Conservation (phyloP, 2,329 filamentous ascomycete genomes). For the Fusarium decemcellulare region DNA sequence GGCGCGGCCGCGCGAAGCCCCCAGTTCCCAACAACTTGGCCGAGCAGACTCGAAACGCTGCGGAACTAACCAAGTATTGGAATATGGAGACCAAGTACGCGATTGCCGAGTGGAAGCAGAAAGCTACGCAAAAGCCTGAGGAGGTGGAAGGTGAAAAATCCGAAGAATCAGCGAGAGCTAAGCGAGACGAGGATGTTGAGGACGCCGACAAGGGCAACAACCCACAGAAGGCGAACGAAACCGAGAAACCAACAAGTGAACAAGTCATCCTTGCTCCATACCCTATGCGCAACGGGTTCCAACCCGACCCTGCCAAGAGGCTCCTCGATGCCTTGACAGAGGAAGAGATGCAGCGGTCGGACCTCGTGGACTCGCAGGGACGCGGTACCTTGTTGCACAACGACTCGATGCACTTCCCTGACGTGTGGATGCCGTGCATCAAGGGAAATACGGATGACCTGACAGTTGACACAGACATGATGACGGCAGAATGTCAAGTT, state of each 20-base stretch:
- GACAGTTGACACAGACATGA: constrained; percentile 24
- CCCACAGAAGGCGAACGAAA: constrained; percentile 14
- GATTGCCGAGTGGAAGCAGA: constrained; percentile 61
- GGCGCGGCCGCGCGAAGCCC: constrained; percentile 60
- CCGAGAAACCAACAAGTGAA: constrained; percentile 26
- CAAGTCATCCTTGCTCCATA: constrained; percentile 50
- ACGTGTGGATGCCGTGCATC: constrained; percentile 61
- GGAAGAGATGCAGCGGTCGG: constrained; percentile 59
- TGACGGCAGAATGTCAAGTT: constrained; percentile 53
- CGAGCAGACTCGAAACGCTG: constrained; percentile 69
- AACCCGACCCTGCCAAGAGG: constrained; percentile 57
- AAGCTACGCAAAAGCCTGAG: constrained; percentile 59
- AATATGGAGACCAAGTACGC: constrained; percentile 59
- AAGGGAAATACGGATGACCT: constrained; percentile 35
- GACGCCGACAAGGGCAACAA: constrained; percentile 19
- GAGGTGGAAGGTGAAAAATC: constrained; percentile 39
- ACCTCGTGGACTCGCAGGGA: constrained; percentile 59
- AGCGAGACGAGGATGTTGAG: constrained; percentile 24
- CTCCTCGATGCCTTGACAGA: constrained; percentile 63
- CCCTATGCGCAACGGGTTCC: constrained; percentile 58
- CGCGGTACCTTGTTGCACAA: constrained; percentile 54
- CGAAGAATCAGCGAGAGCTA: constrained; percentile 23
- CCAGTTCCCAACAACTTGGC: constrained; percentile 61
- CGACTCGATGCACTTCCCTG: constrained; percentile 54
- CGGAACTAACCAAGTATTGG: constrained; percentile 65